phyloP scores from a whole-genome alignment of 805 yeast genomes.

The Cyberlindnera xishuangbannaensis region DNA sequence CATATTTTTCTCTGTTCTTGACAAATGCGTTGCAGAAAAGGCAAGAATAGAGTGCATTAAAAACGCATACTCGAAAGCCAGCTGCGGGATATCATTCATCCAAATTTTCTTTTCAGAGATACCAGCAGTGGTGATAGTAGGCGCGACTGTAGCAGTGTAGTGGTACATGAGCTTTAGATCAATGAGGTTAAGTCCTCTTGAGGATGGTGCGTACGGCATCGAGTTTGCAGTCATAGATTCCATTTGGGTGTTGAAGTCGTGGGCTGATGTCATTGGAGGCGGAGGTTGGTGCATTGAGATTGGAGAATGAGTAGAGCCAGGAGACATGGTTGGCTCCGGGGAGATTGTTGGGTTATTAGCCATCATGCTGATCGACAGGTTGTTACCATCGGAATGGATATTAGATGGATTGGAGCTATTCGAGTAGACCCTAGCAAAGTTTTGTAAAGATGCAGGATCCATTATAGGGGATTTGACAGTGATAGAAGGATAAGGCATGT shows the following conservation, averaged over 20 bases:
- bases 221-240: slow-evolving; percentile 9
- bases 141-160: slow-evolving; percentile 78
- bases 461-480: slow-evolving; percentile 12
- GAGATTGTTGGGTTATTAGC: slow-evolving; percentile 26
- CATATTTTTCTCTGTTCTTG: slow-evolving; percentile 67
- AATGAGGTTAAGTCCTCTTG: slow-evolving; percentile 35
- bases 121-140: slow-evolving; percentile 86
- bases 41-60: slow-evolving; percentile 90
- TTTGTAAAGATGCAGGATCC: slow-evolving; percentile 4
- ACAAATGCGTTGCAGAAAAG: slow-evolving; percentile 86
- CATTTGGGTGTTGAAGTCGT: slow-evolving; percentile 8
- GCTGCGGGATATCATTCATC: slow-evolving; percentile 80
- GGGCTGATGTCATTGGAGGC: slow-evolving; percentile 12
- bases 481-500: too few species aligned
- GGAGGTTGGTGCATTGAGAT: slow-evolving; percentile 16
- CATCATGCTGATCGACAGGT: too few species aligned
- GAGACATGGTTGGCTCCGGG: slow-evolving; percentile 26
- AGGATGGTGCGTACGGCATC: slow-evolving; percentile 38
- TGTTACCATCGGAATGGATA: slow-evolving; percentile 1
- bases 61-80: slow-evolving; percentile 84
- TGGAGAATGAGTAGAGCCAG: slow-evolving; percentile 22
- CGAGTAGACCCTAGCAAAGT: slow-evolving; percentile 1
- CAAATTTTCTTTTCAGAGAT: slow-evolving; percentile 82
- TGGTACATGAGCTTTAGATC: slow-evolving; percentile 84
- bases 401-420: too few species aligned